Conservation (phyloP, 305 asterid species). For the Ruellia speciosa region DNA sequence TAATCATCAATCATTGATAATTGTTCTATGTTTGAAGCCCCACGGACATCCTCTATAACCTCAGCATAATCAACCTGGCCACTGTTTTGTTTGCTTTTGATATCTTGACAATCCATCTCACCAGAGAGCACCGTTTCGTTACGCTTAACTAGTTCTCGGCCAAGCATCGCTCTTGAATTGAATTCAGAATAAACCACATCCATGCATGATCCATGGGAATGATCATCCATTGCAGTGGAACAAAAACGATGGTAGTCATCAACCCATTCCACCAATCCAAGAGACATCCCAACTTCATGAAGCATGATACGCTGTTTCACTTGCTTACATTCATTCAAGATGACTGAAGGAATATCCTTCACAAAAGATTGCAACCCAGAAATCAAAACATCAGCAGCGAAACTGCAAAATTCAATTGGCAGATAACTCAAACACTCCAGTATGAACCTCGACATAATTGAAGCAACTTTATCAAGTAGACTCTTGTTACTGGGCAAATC, state of each 20-base stretch:
- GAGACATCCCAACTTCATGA: slow-evolving; percentile 83
- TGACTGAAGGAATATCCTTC: slow-evolving; percentile 63
- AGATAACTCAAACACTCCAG: slow-evolving; percentile 77
- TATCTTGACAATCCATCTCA: slow-evolving; percentile 23
- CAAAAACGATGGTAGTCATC: slow-evolving; percentile 50
- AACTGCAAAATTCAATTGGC: slow-evolving; percentile 78
- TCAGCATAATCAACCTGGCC: slow-evolving; percentile 24
- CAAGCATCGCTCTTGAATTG: slow-evolving; percentile 25
- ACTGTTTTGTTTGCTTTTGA: slow-evolving; percentile 22
- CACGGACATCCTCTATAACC: slow-evolving; percentile 22
- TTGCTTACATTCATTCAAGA: slow-evolving; percentile 59
- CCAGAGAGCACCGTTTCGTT: slow-evolving; percentile 24
- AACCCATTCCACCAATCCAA: slow-evolving; percentile 83
- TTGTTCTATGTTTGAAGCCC: slow-evolving; percentile 18
- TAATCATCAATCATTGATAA: slow-evolving; percentile 23
- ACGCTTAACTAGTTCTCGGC: slow-evolving; percentile 19
- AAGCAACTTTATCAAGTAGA: slow-evolving; percentile 27
- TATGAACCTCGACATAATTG: slow-evolving; percentile 51
- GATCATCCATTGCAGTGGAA: slow-evolving; percentile 31
- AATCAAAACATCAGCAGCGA: slow-evolving; percentile 69
- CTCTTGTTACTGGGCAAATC: slow-evolving; percentile 27
- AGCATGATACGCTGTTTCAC: slow-evolving; percentile 65
- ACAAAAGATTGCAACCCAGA: slow-evolving; percentile 63
- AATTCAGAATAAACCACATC: slow-evolving; percentile 25
- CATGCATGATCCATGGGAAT: slow-evolving; percentile 32